Evolutionary conservation across 163 green algal species (phyloP), one percentile per base, ranked within the genome.

Genomic region (Chlorella variabilis): DNA sequence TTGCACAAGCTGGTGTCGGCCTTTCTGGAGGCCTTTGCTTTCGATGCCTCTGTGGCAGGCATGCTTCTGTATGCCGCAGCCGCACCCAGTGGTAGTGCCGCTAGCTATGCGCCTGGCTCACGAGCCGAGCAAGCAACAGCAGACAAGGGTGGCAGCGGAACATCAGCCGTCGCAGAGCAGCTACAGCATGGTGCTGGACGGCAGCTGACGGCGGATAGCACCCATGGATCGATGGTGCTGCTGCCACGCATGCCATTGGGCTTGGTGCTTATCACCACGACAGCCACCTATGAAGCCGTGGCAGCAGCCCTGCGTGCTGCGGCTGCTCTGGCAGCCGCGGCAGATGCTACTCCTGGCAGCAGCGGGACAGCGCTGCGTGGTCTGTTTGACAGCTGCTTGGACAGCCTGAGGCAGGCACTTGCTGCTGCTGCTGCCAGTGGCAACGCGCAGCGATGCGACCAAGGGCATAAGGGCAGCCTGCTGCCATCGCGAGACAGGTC

Each of bases 161-260:
- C 11, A 54, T 54, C 15, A 54, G 45, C 11, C 45, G 15, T 11
- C 15, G 45, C 11, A 54, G 18, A 9, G 54, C 54, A 63, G 54
- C 5, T 29, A 15, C 20, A 63, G 54, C 20, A 63, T 33, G 54
- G 21, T 29, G 39, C 8, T 5, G 34, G 39, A 2, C 42, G 42
- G 68, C 41, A 45, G 8, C 68, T 31, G 42, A 11, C 27, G 42
- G 34, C 38, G 23, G 49, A 25, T 34, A 25, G 71, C 27, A 17
- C 29, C 8, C 15, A 62, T 9, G 33, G 48, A 11, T 71, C 56
- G 13, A 56, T 81, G 27, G 82, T 83, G 27, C 39, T 87, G 77
- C 85, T 96, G 69, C 92, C 92, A 0, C 89, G 92, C 38, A 93
- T 94, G 92, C 92, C 90, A 13, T 68, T 93, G 48, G 88, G 87